A percentile compares a stretch with the other conserved stretches of the same genome.
phyloP scores from a whole-genome alignment of 805 yeast species.

The Metschnikowia dekortorum region DNA sequence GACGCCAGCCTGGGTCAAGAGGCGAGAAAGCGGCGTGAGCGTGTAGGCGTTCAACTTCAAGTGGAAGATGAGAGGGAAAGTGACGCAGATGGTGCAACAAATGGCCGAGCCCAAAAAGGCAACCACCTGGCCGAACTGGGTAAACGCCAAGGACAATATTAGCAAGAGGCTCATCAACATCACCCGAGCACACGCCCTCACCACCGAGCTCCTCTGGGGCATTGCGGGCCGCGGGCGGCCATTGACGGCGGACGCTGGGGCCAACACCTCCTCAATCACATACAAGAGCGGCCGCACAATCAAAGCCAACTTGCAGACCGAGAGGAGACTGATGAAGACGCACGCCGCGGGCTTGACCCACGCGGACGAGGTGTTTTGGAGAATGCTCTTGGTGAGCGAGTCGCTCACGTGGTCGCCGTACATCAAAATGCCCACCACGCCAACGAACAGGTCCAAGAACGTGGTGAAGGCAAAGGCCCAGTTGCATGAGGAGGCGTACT shows the following conservation, averaged over 20 bases:
- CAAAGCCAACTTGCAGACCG: conserved; percentile 40
- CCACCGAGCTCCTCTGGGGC: not conserved
- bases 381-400: conserved; percentile 72
- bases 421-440: conserved; percentile 69
- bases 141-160: conserved; percentile 26
- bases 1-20: conserved; percentile 8
- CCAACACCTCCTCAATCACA: conserved; percentile 29
- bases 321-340: conserved; percentile 34
- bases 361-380: conserved; percentile 67
- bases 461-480: conserved; percentile 57
- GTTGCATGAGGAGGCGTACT: conserved; percentile 50
- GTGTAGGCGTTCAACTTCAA: conserved; percentile 11
- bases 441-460: conserved; percentile 57
- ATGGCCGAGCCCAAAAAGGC: conserved; percentile 41
- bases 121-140: conserved; percentile 37
- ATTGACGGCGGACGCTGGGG: not conserved
- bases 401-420: conserved; percentile 67
- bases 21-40: conserved; percentile 4
- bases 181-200: conserved; percentile 18
- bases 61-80: conserved; percentile 37
- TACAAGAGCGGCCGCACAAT: conserved; percentile 37
- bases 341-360: conserved; percentile 39
- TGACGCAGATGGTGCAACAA: conserved; percentile 39
- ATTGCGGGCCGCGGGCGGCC: conserved; percentile 2
- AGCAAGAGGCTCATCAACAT: conserved; percentile 20